Conservation (phyloP, 2,329 filamentous ascomycete species). For the Chaetomium olivaceum region DNA sequence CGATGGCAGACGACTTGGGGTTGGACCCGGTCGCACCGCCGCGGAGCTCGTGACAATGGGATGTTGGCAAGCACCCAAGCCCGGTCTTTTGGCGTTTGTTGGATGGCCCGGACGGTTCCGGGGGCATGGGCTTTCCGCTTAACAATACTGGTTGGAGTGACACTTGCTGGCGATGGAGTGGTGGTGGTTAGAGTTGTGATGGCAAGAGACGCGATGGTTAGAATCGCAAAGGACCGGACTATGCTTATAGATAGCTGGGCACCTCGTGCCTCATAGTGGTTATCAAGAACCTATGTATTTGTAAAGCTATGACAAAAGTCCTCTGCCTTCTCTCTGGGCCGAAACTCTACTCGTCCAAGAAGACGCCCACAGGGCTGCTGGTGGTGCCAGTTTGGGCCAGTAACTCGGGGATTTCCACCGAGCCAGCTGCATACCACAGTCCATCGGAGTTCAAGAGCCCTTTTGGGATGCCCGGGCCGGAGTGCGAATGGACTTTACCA, state of each 20-base stretch:
- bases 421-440: background rate
- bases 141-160: background rate
- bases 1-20: conserved; percentile 17
- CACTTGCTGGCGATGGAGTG: background rate
- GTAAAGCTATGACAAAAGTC: conserved; percentile 3
- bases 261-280: background rate
- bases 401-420: background rate
- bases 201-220: background rate
- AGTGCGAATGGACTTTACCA: conserved; percentile 13
- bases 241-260: background rate
- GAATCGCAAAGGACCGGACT: background rate
- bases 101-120: background rate
- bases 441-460: conserved; percentile 1
- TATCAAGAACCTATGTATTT: background rate
- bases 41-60: background rate
- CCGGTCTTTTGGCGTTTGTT: background rate
- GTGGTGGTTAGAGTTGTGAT: background rate
- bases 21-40: conserved; percentile 5
- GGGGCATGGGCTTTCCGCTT: background rate
- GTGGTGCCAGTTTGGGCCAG: background rate
- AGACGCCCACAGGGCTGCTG: background rate
- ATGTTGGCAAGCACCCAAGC: background rate
- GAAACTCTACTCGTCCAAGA: background rate
- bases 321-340: background rate
- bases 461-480: background rate